Percentiles rank a stretch among this genome's conserved stretches.
phyloP scores from a whole-genome alignment of 352 stramenopile species.

The Globisporangium paddicum region DNA sequence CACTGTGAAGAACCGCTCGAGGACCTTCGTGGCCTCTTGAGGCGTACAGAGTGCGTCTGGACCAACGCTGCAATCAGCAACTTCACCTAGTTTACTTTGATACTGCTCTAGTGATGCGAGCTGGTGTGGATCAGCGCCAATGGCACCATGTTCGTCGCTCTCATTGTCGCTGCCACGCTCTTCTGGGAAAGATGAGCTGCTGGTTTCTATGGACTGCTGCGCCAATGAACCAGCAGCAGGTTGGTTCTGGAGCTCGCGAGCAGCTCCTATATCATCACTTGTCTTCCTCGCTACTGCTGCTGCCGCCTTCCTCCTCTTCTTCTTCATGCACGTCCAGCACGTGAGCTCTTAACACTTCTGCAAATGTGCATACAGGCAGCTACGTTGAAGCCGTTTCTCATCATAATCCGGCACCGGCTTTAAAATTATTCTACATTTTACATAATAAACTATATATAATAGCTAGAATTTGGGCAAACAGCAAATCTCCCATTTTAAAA shows the following conservation, averaged over 20 bases:
- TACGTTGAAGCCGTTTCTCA: neutral
- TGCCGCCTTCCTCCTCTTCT: slow-evolving; percentile 10
- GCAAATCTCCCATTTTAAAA: too few species aligned
- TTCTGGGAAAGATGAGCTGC: neutral
- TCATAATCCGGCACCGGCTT: neutral
- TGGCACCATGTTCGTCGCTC: neutral
- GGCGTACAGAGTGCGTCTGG: neutral
- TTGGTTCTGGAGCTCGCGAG: neutral
- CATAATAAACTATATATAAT: too few species aligned
- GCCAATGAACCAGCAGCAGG: neutral
- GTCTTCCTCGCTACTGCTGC: neutral
- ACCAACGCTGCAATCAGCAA: neutral
- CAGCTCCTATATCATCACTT: neutral
- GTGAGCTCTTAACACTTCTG: neutral
- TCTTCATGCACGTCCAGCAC: slow-evolving; percentile 1
- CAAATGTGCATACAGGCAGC: neutral
- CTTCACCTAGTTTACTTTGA: neutral
- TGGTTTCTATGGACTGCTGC: neutral
- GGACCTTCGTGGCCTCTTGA: slow-evolving; percentile 4
- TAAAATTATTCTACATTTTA: neutral
- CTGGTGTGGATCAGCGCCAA: neutral
- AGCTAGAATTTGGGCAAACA: too few species aligned
- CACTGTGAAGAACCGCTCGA: slow-evolving; percentile 25
- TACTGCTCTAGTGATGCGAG: neutral
- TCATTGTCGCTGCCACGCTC: neutral